Base-by-base conservation (phyloP, 164 flowering plant species). In the Stephania japonica region DNA sequence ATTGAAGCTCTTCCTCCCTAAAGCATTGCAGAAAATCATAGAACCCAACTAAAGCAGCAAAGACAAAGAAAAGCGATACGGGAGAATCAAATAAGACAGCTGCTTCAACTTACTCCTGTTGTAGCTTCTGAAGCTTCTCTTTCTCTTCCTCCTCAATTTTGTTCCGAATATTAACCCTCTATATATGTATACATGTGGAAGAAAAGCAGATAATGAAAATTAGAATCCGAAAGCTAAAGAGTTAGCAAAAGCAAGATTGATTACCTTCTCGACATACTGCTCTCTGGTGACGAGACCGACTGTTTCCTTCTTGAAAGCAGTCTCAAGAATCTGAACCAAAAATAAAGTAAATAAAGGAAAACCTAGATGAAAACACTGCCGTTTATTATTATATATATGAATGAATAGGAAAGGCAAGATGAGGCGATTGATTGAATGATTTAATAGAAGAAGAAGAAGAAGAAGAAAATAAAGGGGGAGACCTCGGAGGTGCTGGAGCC, bases 211-310 rank as follows among this genome's bases (percentile, higher is more conserved):
- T 26, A 56, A 32, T 16, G 1, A 59, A 11, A 10, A n/a, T 53
- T 65, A 25, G 7, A 42, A 62, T 27, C 12, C 47, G 12, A 11
- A 61, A 23, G 6, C 7, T 21, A 64, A 69, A 13, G 53, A 19
- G 27, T 12, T n/a, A n/a, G n/a, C n/a, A n/a, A 43, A 43, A 43
- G 10, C 47, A 25, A 53, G 11, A 38, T 9, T 0, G 7, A 1
- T 71, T 82, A 95, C 99, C 99, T 93, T 96, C 82, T 96, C 99
- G 73, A 96, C 99, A 73, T 91, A 96, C 73, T 96, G 83, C 76
- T 96, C 99, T 80, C 98, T 87, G n/a, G 98, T 89, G n/a, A 96
- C 99, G 69, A 96, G 83, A 71, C 99, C 99, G 69, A 93, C 91
- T 14, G 99, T 96, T 82, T 96, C 99, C 90, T 93, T 96, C 86